Evolutionary conservation across 495 filamentous ascomycete genomes (phyloP), one percentile per base, ranked within the genome.

Genomic region (Wilcoxina mikolae): DNA sequence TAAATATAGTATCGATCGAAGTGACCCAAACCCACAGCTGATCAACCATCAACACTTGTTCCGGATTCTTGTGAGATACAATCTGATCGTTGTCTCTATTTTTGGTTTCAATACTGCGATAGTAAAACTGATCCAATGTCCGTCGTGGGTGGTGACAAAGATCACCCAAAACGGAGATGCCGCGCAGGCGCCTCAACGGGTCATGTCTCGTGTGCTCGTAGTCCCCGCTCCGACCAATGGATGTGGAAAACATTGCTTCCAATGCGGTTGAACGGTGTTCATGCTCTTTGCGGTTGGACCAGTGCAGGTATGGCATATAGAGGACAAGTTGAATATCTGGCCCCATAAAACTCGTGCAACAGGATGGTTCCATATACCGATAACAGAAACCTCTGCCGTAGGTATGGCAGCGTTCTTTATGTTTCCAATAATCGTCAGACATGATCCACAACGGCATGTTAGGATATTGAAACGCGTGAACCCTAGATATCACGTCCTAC

Each of bases 1-100:
- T 84, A 26, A 85, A 71, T 45, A 85, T 77, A 25, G 83, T 67
- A 52, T 80, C 65, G 67, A 57, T 41, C 9, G 43, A 26, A 4
- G 84, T 61, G 22, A 83, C 70, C 79, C 79, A 84, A 67, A 84
- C 74, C 81, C 81, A 85, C 4, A 84, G 68, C 60, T 84, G 80
- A 60, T 84, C 81, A 3, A 85, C 81, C 81, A 84, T 85, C 60
- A 83, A 80, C 9, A 85, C 76, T 58, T 84, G 84, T 17, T 65
- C 66, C 55, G 69, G 66, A 57, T 73, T n/a, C n/a, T n/a, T n/a
- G n/a, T n/a, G n/a, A 58, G 77, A 84, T 2, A 85, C 80, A 3
- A 85, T 81, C 65, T 85, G 82, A 58, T 84, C 81, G 45, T 74
- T 69, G 56, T 85, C 82, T 18, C 82, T 75, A 20, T 68, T 72